Percentiles rank a stretch among this genome's conserved stretches.
phyloP scores from a whole-genome alignment of 2,329 filamentous ascomycete species.

The Zalaria sp. region DNA sequence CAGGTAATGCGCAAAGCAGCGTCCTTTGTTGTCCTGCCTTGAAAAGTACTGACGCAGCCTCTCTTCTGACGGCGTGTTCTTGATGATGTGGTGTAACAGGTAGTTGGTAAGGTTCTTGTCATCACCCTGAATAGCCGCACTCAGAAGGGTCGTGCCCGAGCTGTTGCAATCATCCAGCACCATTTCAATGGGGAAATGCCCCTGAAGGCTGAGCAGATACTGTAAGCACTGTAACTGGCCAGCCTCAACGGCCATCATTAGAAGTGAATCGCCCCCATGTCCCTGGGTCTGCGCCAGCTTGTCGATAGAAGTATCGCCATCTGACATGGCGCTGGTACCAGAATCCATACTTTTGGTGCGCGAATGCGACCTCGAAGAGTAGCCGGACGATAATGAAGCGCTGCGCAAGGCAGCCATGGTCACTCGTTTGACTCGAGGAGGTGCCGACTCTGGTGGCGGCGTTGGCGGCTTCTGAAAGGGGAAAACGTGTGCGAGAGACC shows the following conservation, averaged over 20 bases:
- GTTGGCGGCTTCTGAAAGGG: constrained; percentile 60
- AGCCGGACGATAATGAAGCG: constrained; percentile 71
- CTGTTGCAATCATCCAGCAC: constrained; percentile 77
- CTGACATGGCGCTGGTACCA: constrained; percentile 35
- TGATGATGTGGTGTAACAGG: constrained; percentile 56
- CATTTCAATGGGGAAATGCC: constrained; percentile 57
- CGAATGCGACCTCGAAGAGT: constrained; percentile 58
- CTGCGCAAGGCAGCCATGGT: constrained; percentile 67
- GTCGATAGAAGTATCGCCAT: constrained; percentile 67
- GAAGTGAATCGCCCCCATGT: constrained; percentile 62
- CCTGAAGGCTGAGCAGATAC: constrained; percentile 64
- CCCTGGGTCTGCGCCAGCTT: constrained; percentile 59
- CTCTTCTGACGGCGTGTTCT: constrained; percentile 36
- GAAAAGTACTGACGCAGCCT: constrained; percentile 55
- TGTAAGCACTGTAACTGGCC: constrained; percentile 56
- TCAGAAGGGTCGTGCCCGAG: constrained; percentile 78
- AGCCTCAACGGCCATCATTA: constrained; percentile 41
- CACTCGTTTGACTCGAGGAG: constrained; percentile 55
- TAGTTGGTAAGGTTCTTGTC: constrained; percentile 61
- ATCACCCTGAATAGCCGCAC: constrained; percentile 77
- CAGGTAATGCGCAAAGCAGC: constrained; percentile 87
- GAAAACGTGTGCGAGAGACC: constrained; percentile 66
- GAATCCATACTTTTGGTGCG: constrained; percentile 66
- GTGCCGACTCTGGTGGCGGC: constrained; percentile 27
- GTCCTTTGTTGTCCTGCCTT: constrained; percentile 67